Percentiles rank a stretch among this genome's conserved stretches.
Conservation (phyloP, 768 basidiomycete genomes). For the Lentinula lateritia region DNA sequence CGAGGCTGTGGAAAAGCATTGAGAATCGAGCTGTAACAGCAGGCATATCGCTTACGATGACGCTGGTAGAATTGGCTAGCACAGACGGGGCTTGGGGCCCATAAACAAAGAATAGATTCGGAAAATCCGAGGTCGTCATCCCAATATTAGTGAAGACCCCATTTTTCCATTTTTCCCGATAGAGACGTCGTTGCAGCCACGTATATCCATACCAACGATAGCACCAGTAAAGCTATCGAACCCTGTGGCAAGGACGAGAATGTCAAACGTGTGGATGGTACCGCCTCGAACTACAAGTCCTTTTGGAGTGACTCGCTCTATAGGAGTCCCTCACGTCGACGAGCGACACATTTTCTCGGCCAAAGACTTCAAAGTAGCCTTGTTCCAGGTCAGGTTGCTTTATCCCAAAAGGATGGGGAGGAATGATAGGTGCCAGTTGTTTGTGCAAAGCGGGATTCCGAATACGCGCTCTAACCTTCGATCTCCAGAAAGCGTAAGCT, state of each 20-base stretch:
- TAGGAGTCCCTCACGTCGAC: neutral
- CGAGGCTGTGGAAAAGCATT: neutral
- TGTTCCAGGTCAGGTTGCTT: conserved; percentile 4
- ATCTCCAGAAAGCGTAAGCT: conserved; percentile 1
- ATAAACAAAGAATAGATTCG: conserved; percentile 13
- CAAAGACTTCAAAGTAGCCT: neutral
- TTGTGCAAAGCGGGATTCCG: neutral
- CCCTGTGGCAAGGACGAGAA: conserved; percentile 3
- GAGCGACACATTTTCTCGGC: neutral
- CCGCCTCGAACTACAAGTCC: neutral
- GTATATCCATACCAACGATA: neutral
- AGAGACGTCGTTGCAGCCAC: neutral
- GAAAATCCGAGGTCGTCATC: conserved; percentile 7
- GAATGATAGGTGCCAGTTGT: neutral
- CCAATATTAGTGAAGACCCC: conserved; percentile 12
- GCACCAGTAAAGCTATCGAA: conserved; percentile 5
- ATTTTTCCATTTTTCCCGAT: conserved; percentile 1
- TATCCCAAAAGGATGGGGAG: conserved; percentile 3
- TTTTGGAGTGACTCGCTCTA: neutral
- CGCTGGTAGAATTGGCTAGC: conserved; percentile 10
- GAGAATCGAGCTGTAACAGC: neutral
- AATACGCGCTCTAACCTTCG: neutral
- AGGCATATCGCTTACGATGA: conserved; percentile 5
- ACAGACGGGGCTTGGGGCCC: conserved; percentile 13
- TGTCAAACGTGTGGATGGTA: neutral